Evolutionary conservation across 495 filamentous ascomycete species (phyloP).

Genomic region (Talaromyces borbonicus): DNA sequence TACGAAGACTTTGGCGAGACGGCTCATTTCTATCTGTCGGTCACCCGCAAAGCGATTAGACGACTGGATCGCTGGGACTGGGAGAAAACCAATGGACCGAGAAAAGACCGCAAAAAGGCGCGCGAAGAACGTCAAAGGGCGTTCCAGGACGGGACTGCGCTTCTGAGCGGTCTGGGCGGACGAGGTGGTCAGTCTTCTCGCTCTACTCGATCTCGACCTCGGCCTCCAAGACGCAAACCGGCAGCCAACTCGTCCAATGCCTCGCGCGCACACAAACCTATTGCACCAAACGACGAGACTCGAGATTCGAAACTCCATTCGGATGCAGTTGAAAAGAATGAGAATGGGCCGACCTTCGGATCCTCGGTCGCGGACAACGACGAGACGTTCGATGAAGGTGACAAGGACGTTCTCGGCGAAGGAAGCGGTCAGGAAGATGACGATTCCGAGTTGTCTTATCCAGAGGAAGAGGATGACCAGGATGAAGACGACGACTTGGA

Average conservation of each 20-base stretch:
- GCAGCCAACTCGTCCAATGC: conserved; percentile 18
- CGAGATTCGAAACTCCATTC: conserved; percentile 17
- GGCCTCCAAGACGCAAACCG: conserved; percentile 30
- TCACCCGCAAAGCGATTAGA: conserved; percentile 56
- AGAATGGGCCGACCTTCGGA: conserved; percentile 13
- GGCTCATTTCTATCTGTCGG: conserved; percentile 58
- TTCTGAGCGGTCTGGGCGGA: neutral
- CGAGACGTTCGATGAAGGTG: conserved; percentile 39
- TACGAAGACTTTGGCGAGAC: conserved; percentile 78
- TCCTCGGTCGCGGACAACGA: conserved; percentile 21
- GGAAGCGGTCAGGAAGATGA: conserved; percentile 35
- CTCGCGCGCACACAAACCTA: conserved; percentile 16
- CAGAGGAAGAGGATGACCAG: conserved; percentile 9
- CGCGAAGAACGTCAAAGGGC: conserved; percentile 33
- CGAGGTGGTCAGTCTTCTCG: conserved; percentile 10
- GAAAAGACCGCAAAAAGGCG: conserved; percentile 32
- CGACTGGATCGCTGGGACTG: conserved; percentile 67
- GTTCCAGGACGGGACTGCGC: conserved; percentile 4
- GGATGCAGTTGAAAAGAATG: conserved; percentile 9
- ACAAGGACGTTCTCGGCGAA: conserved; percentile 42
- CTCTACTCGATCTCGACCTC: conserved; percentile 8
- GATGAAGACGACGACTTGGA: conserved; percentile 21
- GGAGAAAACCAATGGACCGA: conserved; percentile 40
- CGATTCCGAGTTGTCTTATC: conserved; percentile 3
- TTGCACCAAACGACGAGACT: conserved; percentile 19